phyloP scores from a whole-genome alignment of 139 green algal species.

The Chlorella sp. region DNA sequence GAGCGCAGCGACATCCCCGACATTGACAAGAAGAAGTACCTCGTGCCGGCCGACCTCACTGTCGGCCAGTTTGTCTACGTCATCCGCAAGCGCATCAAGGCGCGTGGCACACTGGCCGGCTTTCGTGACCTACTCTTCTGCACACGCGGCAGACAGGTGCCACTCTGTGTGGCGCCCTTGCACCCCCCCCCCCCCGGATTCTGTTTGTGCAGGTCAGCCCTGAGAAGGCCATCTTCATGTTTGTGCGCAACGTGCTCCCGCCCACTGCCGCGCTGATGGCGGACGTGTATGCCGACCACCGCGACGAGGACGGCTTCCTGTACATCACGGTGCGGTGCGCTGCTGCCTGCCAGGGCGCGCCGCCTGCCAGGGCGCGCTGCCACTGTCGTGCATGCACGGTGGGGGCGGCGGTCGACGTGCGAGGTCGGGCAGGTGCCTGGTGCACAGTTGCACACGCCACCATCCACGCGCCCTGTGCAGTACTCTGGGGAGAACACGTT shows the following conservation, averaged over 20 bases:
- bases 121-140: too few relatives aligned
- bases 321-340: conserved; percentile 91
- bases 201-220: conserved; percentile 92
- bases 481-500: conserved; percentile 88
- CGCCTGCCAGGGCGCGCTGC: neutral
- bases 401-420: too few relatives aligned
- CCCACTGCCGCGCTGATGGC: conserved; percentile 96
- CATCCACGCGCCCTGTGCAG: neutral
- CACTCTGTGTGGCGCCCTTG: too few relatives aligned
- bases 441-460: neutral
- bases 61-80: conserved; percentile 99
- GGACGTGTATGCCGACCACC: conserved; percentile 97
- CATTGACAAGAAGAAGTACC: conserved; percentile 99
- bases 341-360: too few relatives aligned
- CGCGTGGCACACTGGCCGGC: too few relatives aligned
- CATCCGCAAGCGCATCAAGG: conserved; percentile 98
- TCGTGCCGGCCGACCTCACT: conserved; percentile 96
- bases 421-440: neutral
- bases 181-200: too few relatives aligned
- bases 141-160: too few relatives aligned
- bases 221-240: conserved; percentile 99
- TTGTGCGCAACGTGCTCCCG: conserved; percentile 96
- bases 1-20: conserved; percentile 96
- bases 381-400: neutral
- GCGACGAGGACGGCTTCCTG: conserved; percentile 98